Percentiles rank a stretch among this genome's conserved stretches.
phyloP scores from a whole-genome alignment of 179 eudicot species.

The Vitellaria paradoxa region DNA sequence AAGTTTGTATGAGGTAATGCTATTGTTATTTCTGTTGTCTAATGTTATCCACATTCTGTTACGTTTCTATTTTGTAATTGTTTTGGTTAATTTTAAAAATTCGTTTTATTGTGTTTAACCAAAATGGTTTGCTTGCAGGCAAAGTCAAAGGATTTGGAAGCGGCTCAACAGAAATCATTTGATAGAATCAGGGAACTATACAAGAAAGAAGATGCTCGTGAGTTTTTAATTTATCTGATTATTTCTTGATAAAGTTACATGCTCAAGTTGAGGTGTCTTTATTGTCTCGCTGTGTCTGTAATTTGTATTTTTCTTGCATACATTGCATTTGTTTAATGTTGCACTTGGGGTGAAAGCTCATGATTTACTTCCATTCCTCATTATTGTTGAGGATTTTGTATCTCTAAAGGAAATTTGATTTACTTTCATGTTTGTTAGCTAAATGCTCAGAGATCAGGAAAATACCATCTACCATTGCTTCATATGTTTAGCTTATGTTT shows the following conservation, averaged over 20 bases:
- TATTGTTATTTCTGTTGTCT: neutral
- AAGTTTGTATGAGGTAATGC: slow-evolving; percentile 65
- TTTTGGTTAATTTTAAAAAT: neutral
- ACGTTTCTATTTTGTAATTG: neutral
- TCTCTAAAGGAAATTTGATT: neutral
- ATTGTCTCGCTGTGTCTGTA: neutral
- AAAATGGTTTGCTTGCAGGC: slow-evolving; percentile 45
- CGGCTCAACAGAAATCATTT: slow-evolving; percentile 41
- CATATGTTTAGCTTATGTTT: slow-evolving; percentile 5
- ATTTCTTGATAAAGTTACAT: neutral
- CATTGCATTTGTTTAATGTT: neutral
- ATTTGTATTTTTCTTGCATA: neutral
- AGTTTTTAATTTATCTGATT: slow-evolving; percentile 19
- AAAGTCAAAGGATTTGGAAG: slow-evolving; percentile 56
- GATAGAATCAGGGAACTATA: slow-evolving; percentile 58
- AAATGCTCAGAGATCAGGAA: neutral
- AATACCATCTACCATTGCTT: neutral
- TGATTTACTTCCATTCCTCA: neutral
- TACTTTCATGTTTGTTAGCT: neutral
- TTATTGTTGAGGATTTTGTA: neutral
- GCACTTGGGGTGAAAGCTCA: neutral
- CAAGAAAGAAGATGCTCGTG: slow-evolving; percentile 64
- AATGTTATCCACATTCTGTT: neutral
- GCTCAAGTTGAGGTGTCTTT: neutral
- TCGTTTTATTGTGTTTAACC: neutral